These are phyloP conservation scores for Penicillium pancosmium DNA, from an alignment of 495 filamentous ascomycete species.

Conservation along the genomic window DNA sequence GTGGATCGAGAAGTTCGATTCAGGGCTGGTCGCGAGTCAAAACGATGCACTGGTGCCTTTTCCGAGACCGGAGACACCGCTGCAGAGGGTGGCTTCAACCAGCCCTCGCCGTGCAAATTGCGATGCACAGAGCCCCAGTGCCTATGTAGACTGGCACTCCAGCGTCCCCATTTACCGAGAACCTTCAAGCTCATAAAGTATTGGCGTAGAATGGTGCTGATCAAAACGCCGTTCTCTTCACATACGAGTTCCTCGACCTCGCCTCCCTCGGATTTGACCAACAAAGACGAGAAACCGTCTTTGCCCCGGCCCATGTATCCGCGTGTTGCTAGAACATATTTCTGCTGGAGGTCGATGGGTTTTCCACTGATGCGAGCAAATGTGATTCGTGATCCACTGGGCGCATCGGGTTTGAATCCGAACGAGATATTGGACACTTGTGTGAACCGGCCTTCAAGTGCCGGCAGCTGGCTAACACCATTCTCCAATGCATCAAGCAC, in stretches of 20 bases:
- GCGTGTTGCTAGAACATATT: slow-evolving; percentile 73
- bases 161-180: slow-evolving; percentile 71
- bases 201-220: slow-evolving; percentile 81
- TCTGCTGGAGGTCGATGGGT: slow-evolving; percentile 58
- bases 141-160: slow-evolving; percentile 57
- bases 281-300: slow-evolving; percentile 77
- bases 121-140: slow-evolving; percentile 66
- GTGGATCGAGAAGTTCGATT: slow-evolving; percentile 27
- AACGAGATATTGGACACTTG: slow-evolving; percentile 83
- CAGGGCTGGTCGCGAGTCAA: slow-evolving; percentile 25
- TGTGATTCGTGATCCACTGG: slow-evolving; percentile 62
- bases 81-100: slow-evolving; percentile 39
- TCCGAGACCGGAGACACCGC: slow-evolving; percentile 29
- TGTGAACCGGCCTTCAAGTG: slow-evolving; percentile 72
- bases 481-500: slow-evolving; percentile 82
- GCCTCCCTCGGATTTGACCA: slow-evolving; percentile 70
- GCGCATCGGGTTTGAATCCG: slow-evolving; percentile 62
- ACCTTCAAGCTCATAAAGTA: slow-evolving; percentile 86
- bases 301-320: slow-evolving; percentile 88
- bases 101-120: slow-evolving; percentile 48
- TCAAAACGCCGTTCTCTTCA: slow-evolving; percentile 84
- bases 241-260: slow-evolving; percentile 73
- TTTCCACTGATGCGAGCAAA: slow-evolving; percentile 60
- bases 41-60: slow-evolving; percentile 27
- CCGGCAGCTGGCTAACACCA: slow-evolving; percentile 74